A percentile compares a stretch with the other conserved stretches of the same genome.
phyloP scores from a whole-genome alignment of 768 basidiomycete genomes.

The Strobilomyces confusus region DNA sequence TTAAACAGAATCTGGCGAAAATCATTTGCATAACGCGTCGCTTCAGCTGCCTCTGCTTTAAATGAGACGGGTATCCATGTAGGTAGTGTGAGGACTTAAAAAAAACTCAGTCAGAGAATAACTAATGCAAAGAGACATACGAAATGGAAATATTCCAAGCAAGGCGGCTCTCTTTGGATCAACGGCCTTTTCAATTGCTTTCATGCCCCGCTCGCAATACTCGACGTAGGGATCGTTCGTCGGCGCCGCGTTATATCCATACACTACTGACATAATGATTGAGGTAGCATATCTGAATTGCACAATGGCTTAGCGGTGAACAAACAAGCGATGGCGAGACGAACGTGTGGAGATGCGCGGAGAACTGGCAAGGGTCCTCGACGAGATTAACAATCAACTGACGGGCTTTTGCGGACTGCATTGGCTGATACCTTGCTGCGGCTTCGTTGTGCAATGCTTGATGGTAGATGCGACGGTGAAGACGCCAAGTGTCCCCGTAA shows the following conservation, averaged over 20 bases:
- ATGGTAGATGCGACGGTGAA: conserved; percentile 32
- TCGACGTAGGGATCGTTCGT: conserved; percentile 22
- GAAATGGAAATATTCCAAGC: conserved; percentile 23
- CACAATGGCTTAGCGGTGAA: not conserved
- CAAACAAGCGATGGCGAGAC: conserved; percentile 3
- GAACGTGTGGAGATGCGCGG: conserved; percentile 23
- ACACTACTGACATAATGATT: conserved; percentile 26
- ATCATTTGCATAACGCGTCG: conserved; percentile 13
- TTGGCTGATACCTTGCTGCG: conserved; percentile 25
- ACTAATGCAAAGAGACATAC: conserved; percentile 12
- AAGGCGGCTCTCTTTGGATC: conserved; percentile 22
- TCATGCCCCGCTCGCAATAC: conserved; percentile 16
- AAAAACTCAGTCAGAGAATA: not conserved
- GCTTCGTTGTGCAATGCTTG: conserved; percentile 32
- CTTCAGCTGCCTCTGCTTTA: conserved; percentile 16
- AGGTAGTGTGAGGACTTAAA: conserved; percentile 23
- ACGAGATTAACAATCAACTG: conserved; percentile 32
- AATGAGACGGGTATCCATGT: conserved; percentile 26
- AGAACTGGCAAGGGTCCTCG: conserved; percentile 24
- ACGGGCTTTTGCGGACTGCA: conserved; percentile 32
- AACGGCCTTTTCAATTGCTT: conserved; percentile 12
- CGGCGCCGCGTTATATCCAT: conserved; percentile 20
- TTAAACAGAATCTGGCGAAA: conserved; percentile 21
- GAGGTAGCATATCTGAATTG: conserved; percentile 25
- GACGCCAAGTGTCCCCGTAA: conserved; percentile 39